Conservation (phyloP, 345 rosid species). For the Rhodamnia argentea region DNA sequence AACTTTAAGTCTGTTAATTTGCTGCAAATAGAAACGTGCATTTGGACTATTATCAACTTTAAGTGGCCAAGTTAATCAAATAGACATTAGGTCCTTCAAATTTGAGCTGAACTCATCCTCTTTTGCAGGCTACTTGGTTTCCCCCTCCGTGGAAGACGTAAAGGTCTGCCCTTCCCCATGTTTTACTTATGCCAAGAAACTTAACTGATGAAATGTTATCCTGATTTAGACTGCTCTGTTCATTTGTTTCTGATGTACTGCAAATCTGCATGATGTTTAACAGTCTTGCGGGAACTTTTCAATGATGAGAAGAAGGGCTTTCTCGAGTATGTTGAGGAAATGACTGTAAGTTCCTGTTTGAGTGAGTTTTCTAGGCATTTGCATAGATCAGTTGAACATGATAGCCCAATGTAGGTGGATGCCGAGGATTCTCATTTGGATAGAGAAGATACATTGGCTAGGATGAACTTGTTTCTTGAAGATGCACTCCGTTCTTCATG, state of each 20-base stretch:
- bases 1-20: not conserved
- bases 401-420: constrained; percentile 36
- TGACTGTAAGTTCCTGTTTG: constrained; percentile 34
- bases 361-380: not conserved
- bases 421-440: constrained; percentile 39
- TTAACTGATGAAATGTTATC: not conserved
- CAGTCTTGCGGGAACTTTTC: constrained; percentile 62
- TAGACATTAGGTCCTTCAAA: not conserved
- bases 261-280: not conserved
- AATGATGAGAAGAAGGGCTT: constrained; percentile 49
- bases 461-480: constrained; percentile 53
- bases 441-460: constrained; percentile 27
- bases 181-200: not conserved
- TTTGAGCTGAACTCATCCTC: not conserved
- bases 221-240: not conserved
- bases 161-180: constrained; percentile 22
- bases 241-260: not conserved
- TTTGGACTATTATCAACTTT: not conserved
- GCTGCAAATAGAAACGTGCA: not conserved
- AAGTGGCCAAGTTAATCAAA: not conserved
- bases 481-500: constrained; percentile 62
- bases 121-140: constrained; percentile 49
- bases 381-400: not conserved
- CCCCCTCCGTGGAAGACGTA: constrained; percentile 62
- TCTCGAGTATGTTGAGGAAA: constrained; percentile 60